Evolutionary conservation across 371 early-diverging fungal species (phyloP), one percentile per base, ranked within the genome.

Genomic region (Nematocida sp.): DNA sequence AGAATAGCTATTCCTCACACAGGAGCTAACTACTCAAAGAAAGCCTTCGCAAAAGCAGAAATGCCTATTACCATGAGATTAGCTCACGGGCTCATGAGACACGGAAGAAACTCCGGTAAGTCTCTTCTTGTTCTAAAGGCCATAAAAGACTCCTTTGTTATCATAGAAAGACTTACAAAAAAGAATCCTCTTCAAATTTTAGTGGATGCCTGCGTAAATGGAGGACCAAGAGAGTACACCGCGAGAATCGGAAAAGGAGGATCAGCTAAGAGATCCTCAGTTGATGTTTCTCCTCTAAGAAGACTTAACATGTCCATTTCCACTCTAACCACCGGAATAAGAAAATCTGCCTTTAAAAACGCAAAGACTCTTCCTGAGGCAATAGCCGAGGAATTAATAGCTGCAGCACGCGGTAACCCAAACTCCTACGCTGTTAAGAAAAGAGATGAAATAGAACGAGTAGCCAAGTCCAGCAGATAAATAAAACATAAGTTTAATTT

Each of bases 71-170:
- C 94, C 77, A 97, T 97, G 89, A 92, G 99, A 86, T 89, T 99
- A 82, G 92, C 93, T 87, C 94, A 94, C 90, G 92, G 93, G 77
- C 88, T 99, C 78, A 99, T 99, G 99, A 95, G 95, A 92, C 92
- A 94, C 89, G 99, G 99, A 81, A 94, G 97, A 85, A 99, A 99
- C 92, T 95, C 93, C 89, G 97, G 99, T 82, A 99, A 99, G 91
- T 97, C 97, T 89, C 87, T 93, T 79, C 90, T 97, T 90, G 94
- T 97, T 82, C 90, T 90, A 79, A 93, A 94, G 83, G 93, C 94
- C 82, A 90, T 97, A 84, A 92, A 94, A 88, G 93, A 96, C 87
- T 92, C 99, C 76, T 96, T 96, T 84, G 92, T 94, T 86, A 97
- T 99, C 87, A 91, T 99, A 85, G 86, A 96, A 90, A 88, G 92